Conservation (phyloP, 1,284 basidiomycete genomes). For the Tausonia pullulans region DNA sequence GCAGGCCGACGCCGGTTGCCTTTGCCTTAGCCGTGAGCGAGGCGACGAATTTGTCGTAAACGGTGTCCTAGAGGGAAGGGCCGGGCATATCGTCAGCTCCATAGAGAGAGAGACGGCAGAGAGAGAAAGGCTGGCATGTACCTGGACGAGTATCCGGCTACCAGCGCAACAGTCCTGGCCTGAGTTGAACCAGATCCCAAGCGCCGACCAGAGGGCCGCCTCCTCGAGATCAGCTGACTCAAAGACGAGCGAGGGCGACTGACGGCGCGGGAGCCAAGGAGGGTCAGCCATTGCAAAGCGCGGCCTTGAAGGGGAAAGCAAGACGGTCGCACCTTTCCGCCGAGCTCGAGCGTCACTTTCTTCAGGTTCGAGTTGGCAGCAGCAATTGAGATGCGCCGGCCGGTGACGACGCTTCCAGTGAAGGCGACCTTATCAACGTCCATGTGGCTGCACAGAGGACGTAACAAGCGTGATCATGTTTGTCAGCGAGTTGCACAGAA, state of each 20-base stretch:
- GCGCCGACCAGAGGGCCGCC: constrained; percentile 67
- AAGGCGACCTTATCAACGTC: constrained; percentile 47
- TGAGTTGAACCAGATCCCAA: constrained; percentile 44
- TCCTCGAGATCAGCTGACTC: constrained; percentile 50
- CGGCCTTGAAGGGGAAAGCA: background rate
- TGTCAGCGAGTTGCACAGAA: too few relatives aligned
- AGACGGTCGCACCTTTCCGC: constrained; percentile 56
- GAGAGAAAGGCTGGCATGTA: too few relatives aligned
- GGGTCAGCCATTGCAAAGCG: constrained; percentile 46
- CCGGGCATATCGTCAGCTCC: background rate
- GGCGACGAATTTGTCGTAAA: background rate
- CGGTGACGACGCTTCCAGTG: constrained; percentile 44
- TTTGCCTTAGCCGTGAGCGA: background rate
- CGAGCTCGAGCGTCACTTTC: constrained; percentile 82
- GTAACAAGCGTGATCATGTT: too few relatives aligned
- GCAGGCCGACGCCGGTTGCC: background rate
- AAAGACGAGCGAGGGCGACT: constrained; percentile 49
- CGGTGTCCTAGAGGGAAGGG: background rate
- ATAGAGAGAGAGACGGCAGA: background rate
- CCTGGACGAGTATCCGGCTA: background rate
- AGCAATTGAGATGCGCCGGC: constrained; percentile 44
- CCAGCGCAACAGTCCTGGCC: background rate
- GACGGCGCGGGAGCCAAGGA: constrained; percentile 46
- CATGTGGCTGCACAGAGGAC: constrained; percentile 53
- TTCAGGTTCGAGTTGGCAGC: constrained; percentile 45